Percentiles rank a stretch among this genome's conserved stretches.
Evolutionary conservation across 2,329 filamentous ascomycete species (phyloP).

Genomic region (Monilinia polystroma): DNA sequence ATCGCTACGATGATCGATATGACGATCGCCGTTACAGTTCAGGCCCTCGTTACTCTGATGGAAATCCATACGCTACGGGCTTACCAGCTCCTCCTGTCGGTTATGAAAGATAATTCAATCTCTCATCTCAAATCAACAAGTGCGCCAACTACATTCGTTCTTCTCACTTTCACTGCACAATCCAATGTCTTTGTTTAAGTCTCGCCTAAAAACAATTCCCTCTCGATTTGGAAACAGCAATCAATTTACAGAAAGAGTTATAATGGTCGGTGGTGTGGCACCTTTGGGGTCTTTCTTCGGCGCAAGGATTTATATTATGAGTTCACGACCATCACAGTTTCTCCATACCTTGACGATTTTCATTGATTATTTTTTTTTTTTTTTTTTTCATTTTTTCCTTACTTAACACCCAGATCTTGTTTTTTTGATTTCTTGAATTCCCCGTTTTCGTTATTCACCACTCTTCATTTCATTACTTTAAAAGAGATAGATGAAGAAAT

Average conservation of each 20-base stretch:
- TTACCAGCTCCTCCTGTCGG: slow-evolving; percentile 40
- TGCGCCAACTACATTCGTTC: not conserved
- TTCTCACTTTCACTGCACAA: not conserved
- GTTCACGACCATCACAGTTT: slow-evolving; percentile 22
- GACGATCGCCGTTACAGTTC: slow-evolving; percentile 39
- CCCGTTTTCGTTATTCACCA: slow-evolving; percentile 2
- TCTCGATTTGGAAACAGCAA: slow-evolving; percentile 4
- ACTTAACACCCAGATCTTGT: slow-evolving; percentile 12
- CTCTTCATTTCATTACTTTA: slow-evolving; percentile 13
- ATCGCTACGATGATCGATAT: slow-evolving; percentile 26
- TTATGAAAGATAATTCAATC: slow-evolving; percentile 29
- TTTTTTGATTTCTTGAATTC: slow-evolving; percentile 5
- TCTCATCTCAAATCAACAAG: not conserved
- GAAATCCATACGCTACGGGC: slow-evolving; percentile 46
- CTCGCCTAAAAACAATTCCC: slow-evolving; percentile 9
- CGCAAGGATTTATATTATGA: slow-evolving; percentile 20
- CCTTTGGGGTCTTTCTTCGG: slow-evolving; percentile 23
- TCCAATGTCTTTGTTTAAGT: slow-evolving; percentile 22
- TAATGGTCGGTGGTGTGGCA: not conserved
- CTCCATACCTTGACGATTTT: slow-evolving; percentile 23
- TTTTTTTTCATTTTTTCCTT: not conserved
- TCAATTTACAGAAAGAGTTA: not conserved
- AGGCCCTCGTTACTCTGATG: slow-evolving; percentile 46
- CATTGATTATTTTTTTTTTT: not conserved
- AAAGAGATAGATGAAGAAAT: slow-evolving; percentile 23